Evolutionary conservation across 352 stramenopile genomes (phyloP).

Genomic region (Pythium aquatile): DNA sequence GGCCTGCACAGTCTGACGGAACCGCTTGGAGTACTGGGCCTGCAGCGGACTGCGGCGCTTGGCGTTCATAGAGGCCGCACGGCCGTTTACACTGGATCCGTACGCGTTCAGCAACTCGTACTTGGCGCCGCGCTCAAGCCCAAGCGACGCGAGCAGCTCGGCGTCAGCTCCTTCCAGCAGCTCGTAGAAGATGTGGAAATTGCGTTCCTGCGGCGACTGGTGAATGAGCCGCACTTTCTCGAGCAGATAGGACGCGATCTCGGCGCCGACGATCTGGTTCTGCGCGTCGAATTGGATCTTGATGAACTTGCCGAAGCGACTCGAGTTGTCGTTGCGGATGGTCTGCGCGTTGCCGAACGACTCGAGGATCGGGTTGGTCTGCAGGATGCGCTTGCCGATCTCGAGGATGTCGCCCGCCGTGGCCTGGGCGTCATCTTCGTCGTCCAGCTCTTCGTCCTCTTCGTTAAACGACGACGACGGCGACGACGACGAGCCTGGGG

Average conservation of each 20-base stretch:
- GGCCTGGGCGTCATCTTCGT: conserved; percentile 17
- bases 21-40: conserved; percentile 58
- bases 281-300: conserved; percentile 89
- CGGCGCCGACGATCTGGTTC: conserved; percentile 88
- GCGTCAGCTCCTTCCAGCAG: conserved; percentile 82
- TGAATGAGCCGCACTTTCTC: conserved; percentile 96
- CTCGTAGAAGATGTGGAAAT: conserved; percentile 97
- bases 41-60: conserved; percentile 28
- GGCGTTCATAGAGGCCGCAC: conserved; percentile 34
- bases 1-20: conserved; percentile 63
- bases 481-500: not conserved
- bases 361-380: conserved; percentile 97
- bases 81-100: conserved; percentile 40
- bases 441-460: conserved; percentile 12
- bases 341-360: conserved; percentile 97
- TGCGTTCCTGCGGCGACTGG: conserved; percentile 90
- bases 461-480: not conserved
- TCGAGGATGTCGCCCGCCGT: conserved; percentile 49
- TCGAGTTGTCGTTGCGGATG: conserved; percentile 96
- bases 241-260: conserved; percentile 96
- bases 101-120: conserved; percentile 91
- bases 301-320: conserved; percentile 96
- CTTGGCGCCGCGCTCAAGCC: conserved; percentile 55
- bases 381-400: conserved; percentile 88
- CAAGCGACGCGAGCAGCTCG: conserved; percentile 59